phyloP scores from a whole-genome alignment of 768 basidiomycete species.

The Boletus rufocinnamomeus region DNA sequence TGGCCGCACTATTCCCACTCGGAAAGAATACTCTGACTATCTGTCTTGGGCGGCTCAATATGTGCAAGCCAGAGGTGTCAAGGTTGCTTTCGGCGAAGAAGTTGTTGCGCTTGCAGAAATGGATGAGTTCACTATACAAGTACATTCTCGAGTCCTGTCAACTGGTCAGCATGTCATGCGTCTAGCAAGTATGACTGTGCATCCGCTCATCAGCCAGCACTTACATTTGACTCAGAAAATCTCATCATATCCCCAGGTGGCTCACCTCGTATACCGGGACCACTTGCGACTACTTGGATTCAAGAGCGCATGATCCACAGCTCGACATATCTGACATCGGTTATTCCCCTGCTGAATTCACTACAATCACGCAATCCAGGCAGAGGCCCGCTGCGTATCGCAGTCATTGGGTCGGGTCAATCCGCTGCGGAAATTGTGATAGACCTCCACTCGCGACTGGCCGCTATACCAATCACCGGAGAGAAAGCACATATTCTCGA shows the following conservation, averaged over 20 bases:
- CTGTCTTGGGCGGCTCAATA: slow-evolving; percentile 51
- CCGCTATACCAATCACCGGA: slow-evolving; percentile 29
- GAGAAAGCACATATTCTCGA: slow-evolving; percentile 43
- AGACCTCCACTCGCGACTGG: slow-evolving; percentile 44
- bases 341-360: slow-evolving; percentile 37
- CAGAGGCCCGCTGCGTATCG: slow-evolving; percentile 39
- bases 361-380: slow-evolving; percentile 22
- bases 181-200: slow-evolving; percentile 40
- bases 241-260: slow-evolving; percentile 55
- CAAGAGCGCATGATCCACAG: slow-evolving; percentile 45
- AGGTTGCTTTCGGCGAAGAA: slow-evolving; percentile 48
- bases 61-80: slow-evolving; percentile 45
- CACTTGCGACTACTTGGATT: slow-evolving; percentile 33
- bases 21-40: slow-evolving; percentile 57
- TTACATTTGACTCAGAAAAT: slow-evolving; percentile 37
- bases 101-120: slow-evolving; percentile 42
- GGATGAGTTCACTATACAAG: slow-evolving; percentile 38
- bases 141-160: slow-evolving; percentile 38
- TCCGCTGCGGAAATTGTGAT: slow-evolving; percentile 50
- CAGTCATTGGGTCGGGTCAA: slow-evolving; percentile 51
- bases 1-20: slow-evolving; percentile 50
- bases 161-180: slow-evolving; percentile 39
- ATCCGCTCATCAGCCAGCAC: neutral
- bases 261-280: slow-evolving; percentile 43
- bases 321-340: slow-evolving; percentile 43